Evolutionary conservation across 2,329 filamentous ascomycete species (phyloP).

Genomic region (Penicillium rolfsii): DNA sequence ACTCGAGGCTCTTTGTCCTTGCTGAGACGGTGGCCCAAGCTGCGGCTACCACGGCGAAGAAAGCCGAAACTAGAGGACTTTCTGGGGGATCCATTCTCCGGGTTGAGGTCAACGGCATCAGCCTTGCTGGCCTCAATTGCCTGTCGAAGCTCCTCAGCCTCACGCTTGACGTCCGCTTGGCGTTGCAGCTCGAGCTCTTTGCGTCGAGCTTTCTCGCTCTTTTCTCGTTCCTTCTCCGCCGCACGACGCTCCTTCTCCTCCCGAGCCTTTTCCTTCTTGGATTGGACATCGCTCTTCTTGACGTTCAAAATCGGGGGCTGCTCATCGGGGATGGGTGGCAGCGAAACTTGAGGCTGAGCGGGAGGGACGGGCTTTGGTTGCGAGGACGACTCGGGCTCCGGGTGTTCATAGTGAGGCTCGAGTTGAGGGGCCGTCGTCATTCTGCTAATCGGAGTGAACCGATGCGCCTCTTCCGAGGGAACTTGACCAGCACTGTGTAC

Average conservation of each 20-base stretch:
- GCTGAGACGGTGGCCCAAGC: constrained; percentile 71
- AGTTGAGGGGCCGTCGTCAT: constrained; percentile 51
- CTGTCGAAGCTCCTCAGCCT: constrained; percentile 64
- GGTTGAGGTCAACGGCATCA: constrained; percentile 58
- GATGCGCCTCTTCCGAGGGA: constrained; percentile 42
- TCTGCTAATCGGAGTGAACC: constrained; percentile 38
- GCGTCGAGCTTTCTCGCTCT: constrained; percentile 59
- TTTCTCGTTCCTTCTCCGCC: constrained; percentile 53
- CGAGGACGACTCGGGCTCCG: constrained; percentile 25
- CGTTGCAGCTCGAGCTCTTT: constrained; percentile 59
- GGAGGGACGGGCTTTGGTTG: constrained; percentile 18
- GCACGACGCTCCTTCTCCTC: constrained; percentile 63
- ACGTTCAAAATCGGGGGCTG: constrained; percentile 45
- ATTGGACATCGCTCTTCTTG: constrained; percentile 66
- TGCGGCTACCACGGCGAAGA: constrained; percentile 73
- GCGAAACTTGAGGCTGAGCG: constrained; percentile 29
- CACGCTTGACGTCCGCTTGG: constrained; percentile 53
- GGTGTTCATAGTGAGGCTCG: constrained; percentile 48
- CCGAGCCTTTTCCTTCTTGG: constrained; percentile 67
- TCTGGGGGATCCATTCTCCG: constrained; percentile 44
- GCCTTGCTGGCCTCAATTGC: constrained; percentile 69
- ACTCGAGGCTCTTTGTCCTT: constrained; percentile 44
- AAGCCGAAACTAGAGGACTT: constrained; percentile 59
- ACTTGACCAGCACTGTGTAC: constrained; percentile 46
- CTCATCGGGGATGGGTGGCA: constrained; percentile 40